Evolutionary conservation across 768 basidiomycete genomes (phyloP).

Genomic region (Phanerochaete carnosa): DNA sequence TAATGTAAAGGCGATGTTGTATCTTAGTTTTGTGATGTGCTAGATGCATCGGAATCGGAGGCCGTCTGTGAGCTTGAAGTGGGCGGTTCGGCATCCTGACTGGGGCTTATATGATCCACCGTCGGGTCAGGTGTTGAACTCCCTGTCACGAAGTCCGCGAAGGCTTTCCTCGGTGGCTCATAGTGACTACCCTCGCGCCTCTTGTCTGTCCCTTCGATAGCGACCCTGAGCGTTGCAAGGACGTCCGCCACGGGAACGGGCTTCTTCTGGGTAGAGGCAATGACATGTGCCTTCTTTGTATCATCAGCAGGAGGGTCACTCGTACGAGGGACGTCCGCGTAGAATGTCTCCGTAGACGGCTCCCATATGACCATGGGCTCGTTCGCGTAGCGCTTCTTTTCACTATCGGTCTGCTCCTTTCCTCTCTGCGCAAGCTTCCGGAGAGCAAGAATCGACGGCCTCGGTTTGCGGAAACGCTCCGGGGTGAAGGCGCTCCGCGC

Average conservation of each 20-base stretch:
- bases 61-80: background rate
- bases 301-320: background rate
- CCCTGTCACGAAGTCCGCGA: background rate
- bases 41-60: background rate
- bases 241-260: background rate
- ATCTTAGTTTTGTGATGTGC: background rate
- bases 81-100: too few species aligned
- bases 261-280: too few species aligned
- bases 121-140: too few species aligned
- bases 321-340: background rate
- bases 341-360: background rate
- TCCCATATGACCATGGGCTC: constrained; percentile 37
- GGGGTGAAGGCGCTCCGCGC: constrained; percentile 18
- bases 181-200: background rate
- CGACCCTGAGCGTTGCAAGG: background rate
- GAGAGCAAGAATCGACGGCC: constrained; percentile 33
- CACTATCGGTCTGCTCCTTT: constrained; percentile 34
- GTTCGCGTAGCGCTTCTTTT: constrained; percentile 35
- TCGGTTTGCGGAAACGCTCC: constrained; percentile 34
- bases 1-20: background rate
- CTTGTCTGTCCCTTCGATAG: background rate
- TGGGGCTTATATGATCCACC: too few species aligned
- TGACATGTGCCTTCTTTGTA: background rate
- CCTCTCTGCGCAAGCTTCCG: constrained; percentile 48
- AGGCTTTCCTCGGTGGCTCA: background rate